Base-by-base conservation (phyloP, 768 basidiomycete species). In the Boletus bicolor region DNA sequence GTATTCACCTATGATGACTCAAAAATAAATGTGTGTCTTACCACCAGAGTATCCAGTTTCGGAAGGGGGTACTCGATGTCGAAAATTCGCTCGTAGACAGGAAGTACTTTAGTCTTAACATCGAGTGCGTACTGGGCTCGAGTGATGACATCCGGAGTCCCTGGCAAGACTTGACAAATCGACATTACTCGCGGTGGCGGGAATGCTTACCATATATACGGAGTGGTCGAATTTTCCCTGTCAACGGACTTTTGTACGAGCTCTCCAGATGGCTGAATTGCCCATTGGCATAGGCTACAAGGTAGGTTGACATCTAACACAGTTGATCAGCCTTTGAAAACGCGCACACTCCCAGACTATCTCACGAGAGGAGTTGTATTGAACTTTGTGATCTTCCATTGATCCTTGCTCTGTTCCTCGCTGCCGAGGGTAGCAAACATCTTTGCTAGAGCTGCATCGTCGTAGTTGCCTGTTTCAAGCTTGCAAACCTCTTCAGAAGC, bases 41-140 rank as follows among this genome's bases (percentile, higher is more conserved):
- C 87, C 54, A 93, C 91, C 14, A 98, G 79, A 2, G 94, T 95
- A 67, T 98, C 96, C 43, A 98, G 80, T 76, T 98, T 98, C 6
- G 93, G 92, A 28, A 98, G 80, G 24, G 95, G 93, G 70, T 87
- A 98, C 55, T 88, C 89, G 60, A 98, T 86, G 61, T 95, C 86
- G 67, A 98, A 98, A 53, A 96, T 81, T 68, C 87, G 78, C 73
- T 98, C 95, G 70, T 95, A 98, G n/a, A 93, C 68, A 15, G 94
- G 93, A 14, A 97, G 74, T 10, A 91, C 89, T 32, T 77, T 79
- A 7, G 80, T 82, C 72, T 90, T 96, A 62, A 96, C 85, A 62
- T 95, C 92, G 41, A 98, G 84, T 14, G 90, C 89, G 64, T 93
- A 93, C 60, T 87, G 80, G 7, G 88, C 87, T 67, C 93, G 93